Base-by-base conservation (phyloP, 2,329 filamentous ascomycete species). In the Botryotinia convoluta region DNA sequence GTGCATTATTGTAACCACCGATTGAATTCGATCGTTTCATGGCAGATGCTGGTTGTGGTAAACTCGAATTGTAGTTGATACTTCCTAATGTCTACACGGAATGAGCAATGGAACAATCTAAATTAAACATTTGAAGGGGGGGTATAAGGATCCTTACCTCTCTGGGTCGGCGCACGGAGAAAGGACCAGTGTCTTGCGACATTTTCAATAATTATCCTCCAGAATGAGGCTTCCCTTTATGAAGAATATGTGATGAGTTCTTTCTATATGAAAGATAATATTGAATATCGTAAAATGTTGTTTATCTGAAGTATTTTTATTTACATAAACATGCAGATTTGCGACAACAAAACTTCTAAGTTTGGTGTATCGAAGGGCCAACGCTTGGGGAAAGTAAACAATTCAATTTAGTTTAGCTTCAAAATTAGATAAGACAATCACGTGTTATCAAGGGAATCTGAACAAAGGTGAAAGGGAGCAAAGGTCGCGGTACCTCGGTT, bases 21-120 rank as follows among this genome's bases (percentile, higher is more conserved):
- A 90, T 90, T 20, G 94, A 95, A 80, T 91, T 96, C 44, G 93
- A 92, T 82, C 96, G 93, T 86, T 99, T 99, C 88, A 99, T 92
- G 59, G 94, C 93, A 59, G 95, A 98, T 42, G 93, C 88, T 14
- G 96, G 95, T 84, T 97, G 94, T 32, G 96, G 96, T 76, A 99
- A 93, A 35, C 90, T 89, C 32, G 93, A 92, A 82, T 94, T 95
- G 82, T 91, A 90, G 82, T 90, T 95, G 80, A 97, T 90, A 20
- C 91, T 91, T 77, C 92, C 95, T 74, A 98, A 89, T 71, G 96
- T 98, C 94, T 97, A 82, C 76, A 76, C 8, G 45, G 54, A 59
- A 42, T 72, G 39, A 72, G 71, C 51, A 61, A 64, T 16, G 51
- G 51, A 57, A 57, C 51, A 14, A 67, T 59, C 26, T 20, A 57